Evolutionary conservation across 2,329 filamentous ascomycete genomes (phyloP).

Genomic region (Fusarium chuoi): DNA sequence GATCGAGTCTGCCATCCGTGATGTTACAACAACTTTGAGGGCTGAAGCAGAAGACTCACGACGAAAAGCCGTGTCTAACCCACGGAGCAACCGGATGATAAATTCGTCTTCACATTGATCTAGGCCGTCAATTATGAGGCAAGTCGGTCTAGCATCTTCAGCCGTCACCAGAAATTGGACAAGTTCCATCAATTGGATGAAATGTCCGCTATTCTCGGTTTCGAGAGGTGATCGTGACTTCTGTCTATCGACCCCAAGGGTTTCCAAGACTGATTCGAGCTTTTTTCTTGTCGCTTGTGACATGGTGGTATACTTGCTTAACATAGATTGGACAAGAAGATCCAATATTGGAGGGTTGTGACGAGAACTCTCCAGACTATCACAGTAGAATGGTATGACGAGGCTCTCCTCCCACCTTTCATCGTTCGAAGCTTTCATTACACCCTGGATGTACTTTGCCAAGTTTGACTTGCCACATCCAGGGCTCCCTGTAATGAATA

Average conservation of each 20-base stretch:
- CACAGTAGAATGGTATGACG: constrained; percentile 35
- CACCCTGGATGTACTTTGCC: constrained; percentile 34
- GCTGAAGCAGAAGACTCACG: constrained; percentile 2
- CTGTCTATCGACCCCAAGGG: constrained; percentile 3
- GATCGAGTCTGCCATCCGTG: constrained; percentile 29
- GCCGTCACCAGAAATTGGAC: constrained; percentile 8
- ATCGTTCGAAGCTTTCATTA: constrained; percentile 14
- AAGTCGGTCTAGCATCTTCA: constrained; percentile 10
- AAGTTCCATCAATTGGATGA: constrained; percentile 35
- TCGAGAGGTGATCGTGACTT: neutral
- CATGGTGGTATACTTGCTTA: constrained; percentile 22
- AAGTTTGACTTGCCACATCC: constrained; percentile 36
- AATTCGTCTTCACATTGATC: constrained; percentile 31
- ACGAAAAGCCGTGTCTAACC: constrained; percentile 28
- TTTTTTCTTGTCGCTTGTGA: constrained; percentile 14
- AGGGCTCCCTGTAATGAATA: constrained; percentile 35
- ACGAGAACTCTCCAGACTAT: constrained; percentile 33
- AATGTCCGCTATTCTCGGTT: constrained; percentile 1
- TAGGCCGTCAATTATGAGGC: constrained; percentile 34
- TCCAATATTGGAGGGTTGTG: constrained; percentile 34
- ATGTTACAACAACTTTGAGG: constrained; percentile 19
- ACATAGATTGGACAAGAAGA: constrained; percentile 21
- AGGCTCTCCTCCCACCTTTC: constrained; percentile 13
- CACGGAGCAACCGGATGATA: constrained; percentile 21
- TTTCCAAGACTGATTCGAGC: constrained; percentile 19